Percentiles rank a stretch among this genome's conserved stretches.
phyloP scores from a whole-genome alignment of 2,329 filamentous ascomycete genomes.

The Capronia coronata region DNA sequence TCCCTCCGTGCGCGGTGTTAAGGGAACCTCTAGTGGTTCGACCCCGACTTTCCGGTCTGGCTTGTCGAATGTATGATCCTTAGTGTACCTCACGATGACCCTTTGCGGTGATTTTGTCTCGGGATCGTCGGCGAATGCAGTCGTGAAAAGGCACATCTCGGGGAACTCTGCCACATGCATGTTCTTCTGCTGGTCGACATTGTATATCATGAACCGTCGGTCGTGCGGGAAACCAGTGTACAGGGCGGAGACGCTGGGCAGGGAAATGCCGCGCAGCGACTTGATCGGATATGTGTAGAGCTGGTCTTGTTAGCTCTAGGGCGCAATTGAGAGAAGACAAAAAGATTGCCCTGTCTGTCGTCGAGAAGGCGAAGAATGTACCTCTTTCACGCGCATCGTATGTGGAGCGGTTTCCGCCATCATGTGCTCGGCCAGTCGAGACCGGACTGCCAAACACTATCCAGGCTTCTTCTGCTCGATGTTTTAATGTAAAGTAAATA shows the following conservation, averaged over 20 bases:
- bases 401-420: background rate
- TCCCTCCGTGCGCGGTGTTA: conserved; percentile 46
- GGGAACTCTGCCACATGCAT: conserved; percentile 56
- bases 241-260: conserved; percentile 50
- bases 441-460: too few species aligned
- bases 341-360: background rate
- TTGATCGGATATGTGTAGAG: conserved; percentile 71
- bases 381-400: conserved; percentile 13
- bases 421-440: background rate
- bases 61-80: conserved; percentile 23
- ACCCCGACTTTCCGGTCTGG: conserved; percentile 28
- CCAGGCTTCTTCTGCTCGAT: too few species aligned
- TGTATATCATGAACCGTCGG: conserved; percentile 64
- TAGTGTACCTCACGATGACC: conserved; percentile 21
- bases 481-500: too few species aligned
- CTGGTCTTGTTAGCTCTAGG: conserved; percentile 35
- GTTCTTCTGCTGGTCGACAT: conserved; percentile 45
- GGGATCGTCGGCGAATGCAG: conserved; percentile 32
- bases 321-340: conserved; percentile 24
- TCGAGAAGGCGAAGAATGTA: background rate
- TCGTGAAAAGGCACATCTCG: conserved; percentile 58
- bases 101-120: conserved; percentile 27
- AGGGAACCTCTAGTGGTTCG: conserved; percentile 48
- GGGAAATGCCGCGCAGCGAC: conserved; percentile 56
- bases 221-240: conserved; percentile 60